Evolutionary conservation across 495 filamentous ascomycete genomes (phyloP).

Genomic region (Aspergillus leporis): DNA sequence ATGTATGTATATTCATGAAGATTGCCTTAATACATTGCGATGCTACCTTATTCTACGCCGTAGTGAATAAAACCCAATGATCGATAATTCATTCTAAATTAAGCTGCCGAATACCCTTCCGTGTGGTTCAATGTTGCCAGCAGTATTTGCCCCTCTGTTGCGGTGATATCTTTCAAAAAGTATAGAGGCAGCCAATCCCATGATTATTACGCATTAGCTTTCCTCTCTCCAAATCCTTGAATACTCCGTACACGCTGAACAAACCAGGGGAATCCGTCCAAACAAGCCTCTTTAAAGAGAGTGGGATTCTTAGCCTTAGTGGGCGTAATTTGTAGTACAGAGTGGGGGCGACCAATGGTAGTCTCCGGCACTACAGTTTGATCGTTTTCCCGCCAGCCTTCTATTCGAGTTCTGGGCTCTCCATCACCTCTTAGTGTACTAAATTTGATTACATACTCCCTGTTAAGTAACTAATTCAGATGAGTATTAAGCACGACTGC

Average conservation of each 20-base stretch:
- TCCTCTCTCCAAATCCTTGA: no score
- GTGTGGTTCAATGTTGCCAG: no score
- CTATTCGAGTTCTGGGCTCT: constrained; percentile 6
- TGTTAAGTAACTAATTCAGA: no score
- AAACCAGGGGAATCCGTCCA: not conserved
- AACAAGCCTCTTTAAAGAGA: not conserved
- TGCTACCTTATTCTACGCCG: no score
- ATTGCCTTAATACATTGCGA: no score
- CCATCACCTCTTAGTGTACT: not conserved
- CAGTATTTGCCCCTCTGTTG: no score
- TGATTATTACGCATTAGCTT: no score
- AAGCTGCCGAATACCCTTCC: not conserved
- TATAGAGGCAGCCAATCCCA: no score
- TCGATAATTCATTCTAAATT: not conserved
- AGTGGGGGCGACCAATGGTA: constrained; percentile 6
- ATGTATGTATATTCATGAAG: no score
- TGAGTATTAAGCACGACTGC: no score
- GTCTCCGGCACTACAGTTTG: constrained; percentile 10
- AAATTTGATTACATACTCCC: not conserved
- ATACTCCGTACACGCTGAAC: no score
- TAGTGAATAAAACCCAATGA: not conserved
- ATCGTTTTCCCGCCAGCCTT: not conserved
- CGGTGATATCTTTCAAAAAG: no score
- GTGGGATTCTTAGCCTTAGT: not conserved
- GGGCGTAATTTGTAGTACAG: constrained; percentile 12